These are phyloP conservation scores for Zygoascus sp. DNA, from an alignment of 1,139 yeast genomes.

Conservation along the genomic window DNA sequence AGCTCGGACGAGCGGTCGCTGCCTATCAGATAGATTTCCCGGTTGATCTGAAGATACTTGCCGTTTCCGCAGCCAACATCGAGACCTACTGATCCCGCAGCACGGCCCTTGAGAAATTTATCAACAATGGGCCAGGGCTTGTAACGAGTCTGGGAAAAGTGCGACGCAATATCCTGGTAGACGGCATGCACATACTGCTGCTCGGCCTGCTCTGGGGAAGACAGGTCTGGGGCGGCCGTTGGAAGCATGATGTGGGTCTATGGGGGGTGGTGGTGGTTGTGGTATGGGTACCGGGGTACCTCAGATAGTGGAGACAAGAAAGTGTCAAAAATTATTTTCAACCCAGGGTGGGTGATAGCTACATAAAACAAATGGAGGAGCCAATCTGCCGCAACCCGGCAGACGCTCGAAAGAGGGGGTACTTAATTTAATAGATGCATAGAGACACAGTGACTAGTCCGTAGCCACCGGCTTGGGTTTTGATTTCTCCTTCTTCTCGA, in stretches of 20 bases:
- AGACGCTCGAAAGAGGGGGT: no score
- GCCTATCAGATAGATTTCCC: conserved; percentile 65
- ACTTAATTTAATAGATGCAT: no score
- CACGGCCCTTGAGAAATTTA: conserved; percentile 47
- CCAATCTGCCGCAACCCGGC: no score
- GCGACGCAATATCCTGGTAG: conserved; percentile 86
- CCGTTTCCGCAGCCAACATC: conserved; percentile 94
- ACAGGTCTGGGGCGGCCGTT: neutral
- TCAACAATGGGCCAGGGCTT: conserved; percentile 98
- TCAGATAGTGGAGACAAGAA: no score
- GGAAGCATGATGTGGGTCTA: neutral
- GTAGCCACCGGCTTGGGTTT: neutral
- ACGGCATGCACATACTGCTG: conserved; percentile 79
- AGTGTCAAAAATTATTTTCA: no score
- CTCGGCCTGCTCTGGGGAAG: conserved; percentile 46
- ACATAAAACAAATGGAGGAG: no score
- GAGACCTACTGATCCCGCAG: conserved; percentile 48
- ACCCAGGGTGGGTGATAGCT: no score
- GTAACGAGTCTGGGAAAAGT: conserved; percentile 88
- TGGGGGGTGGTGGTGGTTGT: neutral
- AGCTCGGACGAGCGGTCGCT: conserved; percentile 81
- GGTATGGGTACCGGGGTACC: no score
- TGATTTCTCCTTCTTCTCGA: conserved; percentile 5
- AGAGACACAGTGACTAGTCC: no score
- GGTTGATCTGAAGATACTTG: conserved; percentile 72